phyloP scores from a whole-genome alignment of 805 yeast genomes.

The Sugiyamaella qingdaonensis region DNA sequence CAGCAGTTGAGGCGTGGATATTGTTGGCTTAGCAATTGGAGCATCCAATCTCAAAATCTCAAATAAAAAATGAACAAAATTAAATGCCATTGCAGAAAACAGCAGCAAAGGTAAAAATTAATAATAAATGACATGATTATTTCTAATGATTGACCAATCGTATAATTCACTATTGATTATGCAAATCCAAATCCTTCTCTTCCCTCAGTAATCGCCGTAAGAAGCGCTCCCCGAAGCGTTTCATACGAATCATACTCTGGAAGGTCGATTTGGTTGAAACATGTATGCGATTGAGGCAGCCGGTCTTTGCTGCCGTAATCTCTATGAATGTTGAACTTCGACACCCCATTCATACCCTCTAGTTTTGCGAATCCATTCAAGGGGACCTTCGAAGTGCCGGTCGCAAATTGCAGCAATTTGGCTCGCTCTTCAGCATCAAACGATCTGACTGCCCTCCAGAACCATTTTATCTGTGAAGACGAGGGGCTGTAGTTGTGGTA shows the following conservation, averaged over 20 bases:
- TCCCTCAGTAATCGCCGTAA: constrained; percentile 89
- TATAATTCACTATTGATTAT: constrained; percentile 21
- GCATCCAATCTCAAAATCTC: too few relatives aligned
- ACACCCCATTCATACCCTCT: constrained; percentile 79
- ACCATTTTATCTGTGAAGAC: constrained; percentile 88
- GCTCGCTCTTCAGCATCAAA: constrained; percentile 94
- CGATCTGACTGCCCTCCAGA: constrained; percentile 96
- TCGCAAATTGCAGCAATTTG: constrained; percentile 86
- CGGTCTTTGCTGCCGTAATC: constrained; percentile 83
- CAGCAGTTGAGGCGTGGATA: too few relatives aligned
- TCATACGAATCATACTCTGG: constrained; percentile 93
- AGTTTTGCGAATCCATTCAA: constrained; percentile 87
- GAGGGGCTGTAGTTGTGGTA: constrained; percentile 76
- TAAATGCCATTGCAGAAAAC: too few relatives aligned
- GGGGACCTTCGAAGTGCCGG: constrained; percentile 97
- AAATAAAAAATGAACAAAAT: too few relatives aligned
- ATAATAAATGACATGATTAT: too few relatives aligned
- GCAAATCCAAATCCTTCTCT: constrained; percentile 95
- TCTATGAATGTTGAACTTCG: constrained; percentile 83
- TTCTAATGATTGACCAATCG: neutral
- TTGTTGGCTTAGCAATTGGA: too few relatives aligned
- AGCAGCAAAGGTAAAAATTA: too few relatives aligned
- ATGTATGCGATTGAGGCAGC: constrained; percentile 92
- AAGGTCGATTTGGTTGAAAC: constrained; percentile 90
- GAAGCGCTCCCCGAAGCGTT: constrained; percentile 69